Evolutionary conservation across 2,329 filamentous ascomycete species (phyloP), one percentile per base, ranked within the genome.

Genomic region (Fusarium globosum): DNA sequence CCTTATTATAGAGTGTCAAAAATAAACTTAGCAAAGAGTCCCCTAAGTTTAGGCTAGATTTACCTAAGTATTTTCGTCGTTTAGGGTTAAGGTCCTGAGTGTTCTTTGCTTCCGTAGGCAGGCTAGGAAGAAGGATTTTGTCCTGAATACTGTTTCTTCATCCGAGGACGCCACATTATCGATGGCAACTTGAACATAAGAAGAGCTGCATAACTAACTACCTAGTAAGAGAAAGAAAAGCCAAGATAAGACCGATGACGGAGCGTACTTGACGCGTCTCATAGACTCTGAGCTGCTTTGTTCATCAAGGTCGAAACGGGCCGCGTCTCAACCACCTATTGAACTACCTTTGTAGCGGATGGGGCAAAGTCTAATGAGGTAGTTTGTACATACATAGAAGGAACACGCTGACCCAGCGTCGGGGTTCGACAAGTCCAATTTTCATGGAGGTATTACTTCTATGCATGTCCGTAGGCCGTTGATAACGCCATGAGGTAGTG

Each of bases 281-380:
- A 16, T 46, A 51, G 53, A 68, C 57, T 53, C n/a, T 53, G 41
- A 68, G 58, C 43, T 42, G 33, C 49, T 58, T 55, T 62, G 45
- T 59, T 75, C 45, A 59, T 63, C 56, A 59, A 74, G 43, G 65
- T 61, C 46, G 59, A 64, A 57, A 69, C 68, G 74, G 71, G 67
- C 71, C 65, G 73, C 69, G 68, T 68, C 65, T 72, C 58, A 60
- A 62, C 69, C 58, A 58, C 58, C 69, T 71, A 72, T 61, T 64
- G 52, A 61, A 67, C 57, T 23, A 30, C 28, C 28, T 30, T 30
- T 18, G 35, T 28, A 67, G 62, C 65, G 56, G 65, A 73, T 67
- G 68, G 66, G 55, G 46, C 60, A 51, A 51, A 39, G 41, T 69
- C 68, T 73, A 60, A 69, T 71, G 71, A 68, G 48, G 15, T 61